Percentiles rank a stretch among this genome's conserved stretches.
These are phyloP conservation scores for sunflower (Helianthus annuus) DNA, from an alignment of 129 eudicot species.

Conservation along the genomic window HanXRQr2.0-SUNRISE NC_035448.2:121098477-121098976, in stretches of 20 bases:
- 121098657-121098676: slow-evolving; percentile 95
- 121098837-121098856: slow-evolving; percentile 96
- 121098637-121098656: slow-evolving; percentile 89
- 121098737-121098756: slow-evolving; percentile 10
- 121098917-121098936: background rate
- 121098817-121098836: slow-evolving; percentile 99
- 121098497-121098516: slow-evolving; percentile 94
- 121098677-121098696: slow-evolving; percentile 57
- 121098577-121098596: background rate
- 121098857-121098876: slow-evolving; percentile 17
- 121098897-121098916: no score
- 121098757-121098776: background rate
- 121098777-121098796: background rate
- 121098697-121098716: slow-evolving; percentile 14
- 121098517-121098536: slow-evolving; percentile 80
- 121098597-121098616: background rate
- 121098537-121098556: slow-evolving; percentile 43
- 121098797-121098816: slow-evolving; percentile 41
- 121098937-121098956: slow-evolving; percentile 78
- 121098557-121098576: background rate
- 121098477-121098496: slow-evolving; percentile 98
- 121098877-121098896: background rate
- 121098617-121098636: slow-evolving; percentile 26
- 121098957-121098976: slow-evolving; percentile 98
- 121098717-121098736: slow-evolving; percentile 14